phyloP scores from a whole-genome alignment of 192 early-diverging fungal species.

The Backusella macrospora region DNA sequence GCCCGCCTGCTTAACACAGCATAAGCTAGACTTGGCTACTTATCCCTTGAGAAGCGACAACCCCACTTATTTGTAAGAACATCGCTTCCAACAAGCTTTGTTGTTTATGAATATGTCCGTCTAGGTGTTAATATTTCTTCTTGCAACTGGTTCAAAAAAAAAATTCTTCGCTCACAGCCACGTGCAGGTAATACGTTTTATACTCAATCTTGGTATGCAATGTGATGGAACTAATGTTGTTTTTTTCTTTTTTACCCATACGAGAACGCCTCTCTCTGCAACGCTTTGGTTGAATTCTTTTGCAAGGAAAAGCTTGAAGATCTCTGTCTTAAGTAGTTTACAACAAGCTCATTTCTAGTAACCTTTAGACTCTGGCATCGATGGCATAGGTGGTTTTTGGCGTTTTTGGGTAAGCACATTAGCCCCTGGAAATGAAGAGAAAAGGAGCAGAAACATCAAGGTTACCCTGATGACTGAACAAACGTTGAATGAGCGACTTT shows the following conservation, averaged over 20 bases:
- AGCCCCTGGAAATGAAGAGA: conserved; percentile 10
- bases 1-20: conserved; percentile 9
- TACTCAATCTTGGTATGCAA: neutral
- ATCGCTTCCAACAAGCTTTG: conserved; percentile 10
- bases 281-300: conserved; percentile 13
- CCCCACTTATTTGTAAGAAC: conserved; percentile 9
- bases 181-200: neutral
- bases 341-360: conserved; percentile 7
- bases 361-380: conserved; percentile 10
- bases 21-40: conserved; percentile 11
- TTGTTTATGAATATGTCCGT: conserved; percentile 8
- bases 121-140: conserved; percentile 11
- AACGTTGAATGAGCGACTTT: conserved; percentile 12
- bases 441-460: conserved; percentile 9
- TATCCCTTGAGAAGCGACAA: conserved; percentile 7
- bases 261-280: conserved; percentile 4
- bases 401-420: conserved; percentile 9
- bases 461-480: conserved; percentile 9
- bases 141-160: conserved; percentile 9
- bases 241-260: conserved; percentile 3
- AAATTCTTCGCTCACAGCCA: neutral
- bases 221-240: conserved; percentile 1
- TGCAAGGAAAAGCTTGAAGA: conserved; percentile 11
- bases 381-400: conserved; percentile 4
- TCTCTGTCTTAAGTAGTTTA: conserved; percentile 11